A percentile compares a stretch with the other conserved stretches of the same genome.
phyloP scores from a whole-genome alignment of 164 flowering plant species.

The Piper longum region DNA sequence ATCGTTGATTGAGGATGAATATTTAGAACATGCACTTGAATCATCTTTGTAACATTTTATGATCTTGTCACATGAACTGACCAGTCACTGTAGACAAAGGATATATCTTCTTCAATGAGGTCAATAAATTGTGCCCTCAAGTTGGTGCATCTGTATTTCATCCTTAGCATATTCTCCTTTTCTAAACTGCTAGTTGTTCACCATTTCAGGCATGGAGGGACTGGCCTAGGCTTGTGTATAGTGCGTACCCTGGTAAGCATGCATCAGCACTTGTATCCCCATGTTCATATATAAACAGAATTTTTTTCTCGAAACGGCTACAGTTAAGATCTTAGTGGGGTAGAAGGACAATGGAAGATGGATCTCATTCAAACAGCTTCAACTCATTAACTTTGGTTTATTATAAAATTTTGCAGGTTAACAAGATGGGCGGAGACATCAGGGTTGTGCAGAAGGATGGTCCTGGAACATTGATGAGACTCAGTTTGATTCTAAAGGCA shows the following conservation, averaged over 20 bases:
- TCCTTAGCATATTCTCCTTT: background rate
- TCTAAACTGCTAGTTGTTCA: background rate
- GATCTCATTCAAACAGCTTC: background rate
- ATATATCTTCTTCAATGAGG: too few relatives aligned
- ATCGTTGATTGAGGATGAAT: too few relatives aligned
- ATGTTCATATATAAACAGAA: background rate
- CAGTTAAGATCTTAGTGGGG: background rate
- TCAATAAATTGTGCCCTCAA: too few relatives aligned
- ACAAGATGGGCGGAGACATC: conserved; percentile 95
- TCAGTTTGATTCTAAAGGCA: conserved; percentile 48
- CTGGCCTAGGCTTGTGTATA: conserved; percentile 96
- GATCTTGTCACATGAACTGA: too few relatives aligned
- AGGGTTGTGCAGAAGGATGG: conserved; percentile 75
- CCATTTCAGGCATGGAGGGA: conserved; percentile 82
- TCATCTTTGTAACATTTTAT: too few relatives aligned
- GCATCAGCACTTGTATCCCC: background rate
- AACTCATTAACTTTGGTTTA: background rate
- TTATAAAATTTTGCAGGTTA: conserved; percentile 34
- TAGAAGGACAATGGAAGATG: background rate
- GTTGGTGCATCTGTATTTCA: background rate
- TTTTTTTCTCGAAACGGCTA: background rate
- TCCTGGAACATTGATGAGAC: conserved; percentile 80
- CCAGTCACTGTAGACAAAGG: too few relatives aligned
- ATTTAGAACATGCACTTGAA: too few relatives aligned
- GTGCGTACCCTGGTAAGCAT: conserved; percentile 82